These are phyloP conservation scores for Solanum chmielewskii DNA, from an alignment of 257 asterid species.

Conservation along the genomic window DNA sequence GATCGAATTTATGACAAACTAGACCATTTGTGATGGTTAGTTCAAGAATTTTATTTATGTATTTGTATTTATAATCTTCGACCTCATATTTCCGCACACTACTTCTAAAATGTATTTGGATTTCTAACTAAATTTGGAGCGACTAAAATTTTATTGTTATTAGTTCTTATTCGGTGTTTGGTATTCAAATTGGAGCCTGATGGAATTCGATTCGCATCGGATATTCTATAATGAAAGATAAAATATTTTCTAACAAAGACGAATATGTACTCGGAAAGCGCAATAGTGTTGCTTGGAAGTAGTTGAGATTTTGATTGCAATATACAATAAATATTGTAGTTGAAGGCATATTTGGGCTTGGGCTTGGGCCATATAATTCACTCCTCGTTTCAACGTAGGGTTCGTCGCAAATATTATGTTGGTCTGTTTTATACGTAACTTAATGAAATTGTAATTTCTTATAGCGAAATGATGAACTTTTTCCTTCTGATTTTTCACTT, in stretches of 20 bases:
- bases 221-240: no score
- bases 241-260: background rate
- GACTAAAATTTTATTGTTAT: background rate
- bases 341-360: background rate
- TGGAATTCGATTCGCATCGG: fast-evolving
- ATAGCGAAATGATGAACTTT: background rate
- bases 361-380: background rate
- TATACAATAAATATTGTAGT: background rate
- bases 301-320: no score
- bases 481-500: background rate
- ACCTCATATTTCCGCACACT: background rate
- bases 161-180: background rate
- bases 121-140: background rate
- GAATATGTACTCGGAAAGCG: fast-evolving
- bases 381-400: background rate
- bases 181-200: background rate
- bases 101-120: background rate
- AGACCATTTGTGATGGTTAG: background rate
- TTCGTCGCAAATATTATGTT: background rate
- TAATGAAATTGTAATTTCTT: background rate
- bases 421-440: background rate
- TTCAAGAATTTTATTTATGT: fast-evolving
- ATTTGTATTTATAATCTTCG: background rate
- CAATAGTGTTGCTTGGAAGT: background rate
- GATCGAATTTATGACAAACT: background rate